Evolutionary conservation across 768 basidiomycete species (phyloP).

Genomic region (Rickenella mellea): DNA sequence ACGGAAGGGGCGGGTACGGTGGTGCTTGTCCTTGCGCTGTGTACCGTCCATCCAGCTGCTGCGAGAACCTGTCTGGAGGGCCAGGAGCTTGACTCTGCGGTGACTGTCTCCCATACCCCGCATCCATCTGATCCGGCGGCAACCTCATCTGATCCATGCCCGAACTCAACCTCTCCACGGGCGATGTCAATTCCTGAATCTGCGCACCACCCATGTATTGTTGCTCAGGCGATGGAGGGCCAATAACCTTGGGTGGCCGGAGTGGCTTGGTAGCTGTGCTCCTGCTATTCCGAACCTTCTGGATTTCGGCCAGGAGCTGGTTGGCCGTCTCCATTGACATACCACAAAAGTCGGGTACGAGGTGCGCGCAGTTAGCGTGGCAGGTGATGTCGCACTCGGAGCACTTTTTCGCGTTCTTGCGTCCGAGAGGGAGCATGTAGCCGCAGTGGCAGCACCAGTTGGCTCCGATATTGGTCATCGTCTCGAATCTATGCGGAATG

Average conservation of each 20-base stretch:
- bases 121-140: too few species aligned
- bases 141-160: conserved; percentile 17
- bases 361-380: conserved; percentile 94
- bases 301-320: conserved; percentile 83
- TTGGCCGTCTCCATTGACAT: conserved; percentile 99
- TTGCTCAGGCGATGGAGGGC: conserved; percentile 7
- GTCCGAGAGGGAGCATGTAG: conserved; percentile 92
- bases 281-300: conserved; percentile 51
- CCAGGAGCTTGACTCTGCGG: not conserved
- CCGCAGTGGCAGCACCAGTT: conserved; percentile 99
- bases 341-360: conserved; percentile 98
- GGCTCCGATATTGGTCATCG: conserved; percentile 91
- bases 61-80: not conserved
- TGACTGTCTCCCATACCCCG: not conserved
- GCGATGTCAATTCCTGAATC: not conserved
- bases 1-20: conserved; percentile 13
- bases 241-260: conserved; percentile 22
- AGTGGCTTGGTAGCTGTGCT: conserved; percentile 27
- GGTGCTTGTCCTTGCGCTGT: conserved; percentile 11
- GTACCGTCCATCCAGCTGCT: conserved; percentile 7
- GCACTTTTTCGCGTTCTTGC: conserved; percentile 94
- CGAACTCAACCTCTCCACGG: conserved; percentile 11
- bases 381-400: conserved; percentile 95
- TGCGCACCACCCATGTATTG: not conserved
- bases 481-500: conserved; percentile 96